Percentiles rank a stretch among this genome's conserved stretches.
phyloP scores from a whole-genome alignment of 1,139 yeast species.

The Candida tropicalis region DNA sequence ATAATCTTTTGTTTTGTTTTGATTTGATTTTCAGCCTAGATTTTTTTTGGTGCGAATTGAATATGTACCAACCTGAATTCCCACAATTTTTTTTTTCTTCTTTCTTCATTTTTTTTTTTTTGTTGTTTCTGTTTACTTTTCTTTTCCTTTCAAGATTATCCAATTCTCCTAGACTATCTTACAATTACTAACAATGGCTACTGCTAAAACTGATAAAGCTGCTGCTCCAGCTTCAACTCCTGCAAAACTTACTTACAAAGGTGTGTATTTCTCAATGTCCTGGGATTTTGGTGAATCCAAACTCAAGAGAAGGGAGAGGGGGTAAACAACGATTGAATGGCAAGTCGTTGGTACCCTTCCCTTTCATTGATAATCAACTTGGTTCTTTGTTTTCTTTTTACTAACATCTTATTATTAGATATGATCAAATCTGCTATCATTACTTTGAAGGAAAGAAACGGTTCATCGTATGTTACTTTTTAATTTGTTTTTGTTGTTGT shows the following conservation, averaged over 20 bases:
- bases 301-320: conserved; percentile 1
- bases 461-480: conserved; percentile 70
- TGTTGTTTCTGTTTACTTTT: neutral
- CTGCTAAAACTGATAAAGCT: conserved; percentile 25
- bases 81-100: neutral
- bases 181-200: conserved; percentile 24
- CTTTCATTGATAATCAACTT: neutral
- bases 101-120: neutral
- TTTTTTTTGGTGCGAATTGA: conserved; percentile 3
- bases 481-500: conserved; percentile 6
- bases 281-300: too few relatives aligned
- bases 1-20: conserved; percentile 2
- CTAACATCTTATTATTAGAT: conserved; percentile 41
- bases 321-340: conserved; percentile 6
- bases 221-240: conserved; percentile 31
- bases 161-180: neutral
- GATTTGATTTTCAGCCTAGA: too few relatives aligned
- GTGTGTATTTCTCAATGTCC: conserved; percentile 41
- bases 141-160: neutral
- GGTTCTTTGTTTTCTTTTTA: conserved; percentile 8
- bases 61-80: conserved; percentile 1
- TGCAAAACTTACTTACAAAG: conserved; percentile 52
- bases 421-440: conserved; percentile 76
- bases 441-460: conserved; percentile 77
- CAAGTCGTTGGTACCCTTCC: conserved; percentile 4